Evolutionary conservation across 768 basidiomycete genomes (phyloP), one percentile per base, ranked within the genome.

Genomic region (Leccinum truebloodii): DNA sequence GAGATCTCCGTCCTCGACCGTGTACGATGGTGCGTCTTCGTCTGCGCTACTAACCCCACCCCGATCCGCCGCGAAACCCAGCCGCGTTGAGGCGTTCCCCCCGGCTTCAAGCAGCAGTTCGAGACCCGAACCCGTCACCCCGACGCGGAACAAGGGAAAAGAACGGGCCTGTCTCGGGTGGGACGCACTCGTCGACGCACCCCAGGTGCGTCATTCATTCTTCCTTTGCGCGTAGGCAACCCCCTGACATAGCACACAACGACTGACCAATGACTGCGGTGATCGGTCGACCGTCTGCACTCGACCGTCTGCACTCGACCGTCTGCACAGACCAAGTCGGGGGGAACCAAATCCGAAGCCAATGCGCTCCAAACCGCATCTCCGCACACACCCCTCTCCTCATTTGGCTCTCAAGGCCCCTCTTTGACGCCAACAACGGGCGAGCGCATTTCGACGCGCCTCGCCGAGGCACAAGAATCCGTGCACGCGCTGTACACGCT

Each of bases 101-200:
- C 7, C 18, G 4, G 35, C 16, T 1, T 28, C n/a, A 0, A 52
- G 48, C 12, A 16, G 54, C 4, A 50, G 9, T 20, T 24, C 48
- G 1, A 58, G 46, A 35, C 62, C 59, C 3, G 59, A 62, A 12
- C 68, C 64, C 2, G 49, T 51, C 52, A 72, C 65, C 22, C 71
- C 67, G 3, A 73, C 71, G 9, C 60, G 62, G 37, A 26, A 20
- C 53, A 74, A 70, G 55, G 72, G 71, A 10, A 73, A 75, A 49
- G 61, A 60, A 56, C 63, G 68, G 1, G 52, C 61, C 9, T 30
- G 34, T 13, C 8, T 20, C 8, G 24, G 34, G 7, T 58, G 54
- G 59, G 62, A 63, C 3, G 28, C n/a, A n/a, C 16, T 52, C 53
- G 1, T 56, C 41, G n/a, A 44, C 6, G 50, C 62, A 52, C 41